Evolutionary conservation across 1,284 basidiomycete genomes (phyloP).

Genomic region (Ceratobasidium theobromae): DNA sequence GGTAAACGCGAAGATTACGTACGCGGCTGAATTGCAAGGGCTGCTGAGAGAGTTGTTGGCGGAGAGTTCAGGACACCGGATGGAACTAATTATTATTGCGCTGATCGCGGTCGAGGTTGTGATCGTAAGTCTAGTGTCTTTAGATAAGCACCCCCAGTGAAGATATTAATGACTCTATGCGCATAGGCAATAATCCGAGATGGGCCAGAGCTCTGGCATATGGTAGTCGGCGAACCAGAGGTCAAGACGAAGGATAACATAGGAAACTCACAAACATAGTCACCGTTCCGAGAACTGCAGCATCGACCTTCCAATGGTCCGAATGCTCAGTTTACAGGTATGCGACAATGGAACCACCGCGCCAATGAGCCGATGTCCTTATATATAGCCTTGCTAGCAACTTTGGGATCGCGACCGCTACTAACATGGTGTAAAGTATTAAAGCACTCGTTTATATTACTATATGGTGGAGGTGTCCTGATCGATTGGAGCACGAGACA

Average conservation of each 20-base stretch:
- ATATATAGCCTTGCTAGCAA: too few species aligned
- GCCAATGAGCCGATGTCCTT: too few species aligned
- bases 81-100: constrained; percentile 89
- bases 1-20: constrained; percentile 90
- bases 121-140: constrained; percentile 58
- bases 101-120: constrained; percentile 90
- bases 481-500: too few species aligned
- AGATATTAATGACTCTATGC: too few species aligned
- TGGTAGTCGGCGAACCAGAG: constrained; percentile 41
- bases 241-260: neutral
- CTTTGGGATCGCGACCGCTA: too few species aligned
- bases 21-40: constrained; percentile 75
- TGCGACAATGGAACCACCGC: too few species aligned
- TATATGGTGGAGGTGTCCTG: too few species aligned
- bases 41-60: constrained; percentile 32
- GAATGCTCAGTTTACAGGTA: too few species aligned
- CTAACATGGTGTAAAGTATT: too few species aligned
- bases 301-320: too few species aligned
- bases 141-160: neutral
- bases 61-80: constrained; percentile 79
- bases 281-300: too few species aligned
- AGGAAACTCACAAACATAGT: neutral
- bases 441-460: too few species aligned
- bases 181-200: constrained; percentile 64
- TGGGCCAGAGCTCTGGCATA: constrained; percentile 64